phyloP scores from a whole-genome alignment of 768 basidiomycete species.

The Kwoniella botswanensis region DNA sequence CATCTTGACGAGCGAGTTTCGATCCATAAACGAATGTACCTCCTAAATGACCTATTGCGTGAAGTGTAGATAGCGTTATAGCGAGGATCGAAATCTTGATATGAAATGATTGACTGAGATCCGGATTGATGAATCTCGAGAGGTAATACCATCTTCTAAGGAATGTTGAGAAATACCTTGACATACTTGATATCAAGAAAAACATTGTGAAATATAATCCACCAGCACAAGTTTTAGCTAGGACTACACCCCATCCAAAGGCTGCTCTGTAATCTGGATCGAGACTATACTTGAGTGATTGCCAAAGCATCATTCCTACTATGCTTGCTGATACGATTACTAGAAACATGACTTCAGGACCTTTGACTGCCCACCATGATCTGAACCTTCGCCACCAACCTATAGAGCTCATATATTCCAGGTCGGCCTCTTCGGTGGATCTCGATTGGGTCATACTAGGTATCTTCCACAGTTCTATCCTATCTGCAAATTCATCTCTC shows the following conservation, averaged over 20 bases:
- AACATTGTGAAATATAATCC: slow-evolving; percentile 32
- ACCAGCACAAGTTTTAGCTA: slow-evolving; percentile 36
- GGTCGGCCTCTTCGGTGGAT: slow-evolving; percentile 25
- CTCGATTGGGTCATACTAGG: slow-evolving; percentile 35
- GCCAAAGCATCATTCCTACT: slow-evolving; percentile 31
- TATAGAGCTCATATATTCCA: slow-evolving; percentile 27
- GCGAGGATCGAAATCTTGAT: slow-evolving; percentile 30
- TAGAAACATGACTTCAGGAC: slow-evolving; percentile 31
- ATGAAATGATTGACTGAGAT: slow-evolving; percentile 37
- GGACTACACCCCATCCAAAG: slow-evolving; percentile 40
- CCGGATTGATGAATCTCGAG: slow-evolving; percentile 38
- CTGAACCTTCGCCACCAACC: slow-evolving; percentile 18
- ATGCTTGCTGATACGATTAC: slow-evolving; percentile 21
- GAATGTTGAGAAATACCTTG: slow-evolving; percentile 33
- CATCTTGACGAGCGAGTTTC: slow-evolving; percentile 12
- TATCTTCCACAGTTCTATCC: slow-evolving; percentile 30
- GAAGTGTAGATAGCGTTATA: slow-evolving; percentile 28
- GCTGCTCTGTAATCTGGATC: slow-evolving; percentile 25
- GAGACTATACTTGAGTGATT: slow-evolving; percentile 32
- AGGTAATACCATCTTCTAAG: slow-evolving; percentile 31
- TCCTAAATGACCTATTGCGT: slow-evolving; percentile 34
- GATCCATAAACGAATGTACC: slow-evolving; percentile 34
- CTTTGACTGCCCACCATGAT: slow-evolving; percentile 34
- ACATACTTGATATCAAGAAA: slow-evolving; percentile 36
- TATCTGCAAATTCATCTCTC: slow-evolving; percentile 18